Evolutionary conservation across 2,329 filamentous ascomycete species (phyloP).

Genomic region (Fusarium sp.): DNA sequence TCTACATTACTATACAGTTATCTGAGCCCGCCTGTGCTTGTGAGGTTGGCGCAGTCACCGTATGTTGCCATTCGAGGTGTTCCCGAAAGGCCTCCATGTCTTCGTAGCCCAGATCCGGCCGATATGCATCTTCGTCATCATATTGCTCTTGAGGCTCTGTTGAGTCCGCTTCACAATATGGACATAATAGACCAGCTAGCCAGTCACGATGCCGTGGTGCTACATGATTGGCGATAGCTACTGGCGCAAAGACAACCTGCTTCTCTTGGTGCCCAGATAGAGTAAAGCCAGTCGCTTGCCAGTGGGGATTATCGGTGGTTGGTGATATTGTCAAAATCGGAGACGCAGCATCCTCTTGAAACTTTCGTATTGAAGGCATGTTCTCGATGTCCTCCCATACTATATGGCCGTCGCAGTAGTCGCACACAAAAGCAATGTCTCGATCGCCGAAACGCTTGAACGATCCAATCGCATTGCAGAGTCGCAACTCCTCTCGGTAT

Average conservation of each 20-base stretch:
- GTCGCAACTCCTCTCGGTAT: slow-evolving; percentile 63
- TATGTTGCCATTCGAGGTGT: slow-evolving; percentile 70
- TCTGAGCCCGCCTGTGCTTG: slow-evolving; percentile 52
- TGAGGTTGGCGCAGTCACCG: slow-evolving; percentile 55
- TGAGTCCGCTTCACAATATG: slow-evolving; percentile 68
- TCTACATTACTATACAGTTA: slow-evolving; percentile 64
- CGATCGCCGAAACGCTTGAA: slow-evolving; percentile 68
- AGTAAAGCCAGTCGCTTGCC: slow-evolving; percentile 65
- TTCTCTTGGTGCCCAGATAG: slow-evolving; percentile 60
- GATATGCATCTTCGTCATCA: slow-evolving; percentile 64
- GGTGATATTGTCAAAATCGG: slow-evolving; percentile 45
- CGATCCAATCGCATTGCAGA: slow-evolving; percentile 66
- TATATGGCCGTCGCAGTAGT: slow-evolving; percentile 72
- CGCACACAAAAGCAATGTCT: slow-evolving; percentile 70
- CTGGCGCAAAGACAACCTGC: slow-evolving; percentile 67
- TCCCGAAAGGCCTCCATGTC: slow-evolving; percentile 64
- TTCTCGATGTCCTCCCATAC: slow-evolving; percentile 69
- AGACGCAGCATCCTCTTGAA: slow-evolving; percentile 47
- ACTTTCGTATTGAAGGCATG: slow-evolving; percentile 63
- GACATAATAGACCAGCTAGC: slow-evolving; percentile 65
- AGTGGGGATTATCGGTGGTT: slow-evolving; percentile 56
- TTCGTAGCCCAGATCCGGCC: slow-evolving; percentile 65
- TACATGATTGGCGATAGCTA: slow-evolving; percentile 70
- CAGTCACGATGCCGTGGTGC: slow-evolving; percentile 65
- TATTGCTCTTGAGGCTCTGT: slow-evolving; percentile 59